Percentiles rank a stretch among this genome's conserved stretches.
phyloP scores from a whole-genome alignment of 805 yeast species.

The Yarrowia osloensis region DNA sequence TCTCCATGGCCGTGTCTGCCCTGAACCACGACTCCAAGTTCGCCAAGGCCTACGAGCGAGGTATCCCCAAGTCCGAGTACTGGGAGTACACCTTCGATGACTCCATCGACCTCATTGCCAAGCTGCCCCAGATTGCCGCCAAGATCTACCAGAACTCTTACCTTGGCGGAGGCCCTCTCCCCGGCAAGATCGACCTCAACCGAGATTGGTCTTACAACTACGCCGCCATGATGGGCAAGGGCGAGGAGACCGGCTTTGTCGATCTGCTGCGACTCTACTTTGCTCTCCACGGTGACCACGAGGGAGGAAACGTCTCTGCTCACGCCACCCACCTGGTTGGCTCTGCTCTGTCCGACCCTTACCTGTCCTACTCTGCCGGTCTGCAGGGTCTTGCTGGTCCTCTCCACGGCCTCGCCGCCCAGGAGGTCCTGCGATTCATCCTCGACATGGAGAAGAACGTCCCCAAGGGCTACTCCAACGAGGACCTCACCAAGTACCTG shows the following conservation, averaged over 20 bases:
- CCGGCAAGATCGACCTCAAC: conserved; percentile 42
- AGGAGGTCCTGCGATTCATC: conserved; percentile 83
- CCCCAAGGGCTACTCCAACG: conserved; percentile 68
- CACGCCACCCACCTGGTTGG: conserved; percentile 86
- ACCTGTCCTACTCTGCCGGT: conserved; percentile 77
- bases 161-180: conserved; percentile 64
- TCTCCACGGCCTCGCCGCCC: conserved; percentile 84
- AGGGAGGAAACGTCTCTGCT: conserved; percentile 88
- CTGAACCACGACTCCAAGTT: conserved; percentile 80
- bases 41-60: conserved; percentile 81
- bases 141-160: conserved; percentile 81
- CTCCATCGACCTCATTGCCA: conserved; percentile 75
- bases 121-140: conserved; percentile 78
- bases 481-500: conserved; percentile 69
- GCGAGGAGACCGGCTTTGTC: conserved; percentile 65
- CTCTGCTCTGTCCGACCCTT: conserved; percentile 78
- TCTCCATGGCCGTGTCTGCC: conserved; percentile 79
- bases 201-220: conserved; percentile 67
- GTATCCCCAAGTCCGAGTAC: conserved; percentile 78
- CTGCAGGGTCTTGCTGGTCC: conserved; percentile 86
- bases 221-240: conserved; percentile 63
- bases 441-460: conserved; percentile 64
- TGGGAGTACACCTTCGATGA: conserved; percentile 85
- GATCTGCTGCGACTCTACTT: conserved; percentile 80
- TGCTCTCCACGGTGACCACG: conserved; percentile 84